phyloP scores from a whole-genome alignment of 352 stramenopile genomes.

The Phytophthora litchii region DNA sequence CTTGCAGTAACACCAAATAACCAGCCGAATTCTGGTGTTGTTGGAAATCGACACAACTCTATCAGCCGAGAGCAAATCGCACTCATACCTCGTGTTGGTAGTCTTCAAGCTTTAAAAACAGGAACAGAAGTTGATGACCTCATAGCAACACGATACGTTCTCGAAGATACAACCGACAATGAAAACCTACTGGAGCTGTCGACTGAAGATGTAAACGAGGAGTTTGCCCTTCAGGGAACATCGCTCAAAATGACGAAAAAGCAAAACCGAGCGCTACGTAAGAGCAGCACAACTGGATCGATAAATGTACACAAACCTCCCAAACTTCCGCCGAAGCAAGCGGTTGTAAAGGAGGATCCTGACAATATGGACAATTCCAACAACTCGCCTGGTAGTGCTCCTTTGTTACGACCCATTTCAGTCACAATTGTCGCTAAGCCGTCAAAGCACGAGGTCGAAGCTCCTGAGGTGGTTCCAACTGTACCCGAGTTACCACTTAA shows the following conservation, averaged over 20 bases:
- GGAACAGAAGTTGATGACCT: neutral
- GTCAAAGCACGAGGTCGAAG: constrained; percentile 7
- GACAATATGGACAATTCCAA: neutral
- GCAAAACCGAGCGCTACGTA: neutral
- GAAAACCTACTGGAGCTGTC: neutral
- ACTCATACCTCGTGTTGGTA: constrained; percentile 1
- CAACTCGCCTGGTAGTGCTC: neutral
- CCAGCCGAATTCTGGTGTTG: neutral
- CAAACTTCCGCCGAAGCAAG: neutral
- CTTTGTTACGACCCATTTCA: constrained; percentile 16
- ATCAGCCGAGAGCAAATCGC: neutral
- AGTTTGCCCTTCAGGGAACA: constrained; percentile 22
- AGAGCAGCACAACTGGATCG: neutral
- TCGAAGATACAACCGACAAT: neutral
- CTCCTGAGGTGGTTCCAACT: neutral
- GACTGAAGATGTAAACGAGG: neutral
- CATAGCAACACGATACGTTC: neutral
- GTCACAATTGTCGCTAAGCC: constrained; percentile 25
- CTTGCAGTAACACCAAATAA: constrained; percentile 16
- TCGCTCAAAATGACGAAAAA: constrained; percentile 19
- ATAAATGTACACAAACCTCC: neutral
- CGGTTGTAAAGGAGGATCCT: neutral
- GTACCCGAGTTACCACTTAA: neutral
- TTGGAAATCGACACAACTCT: neutral
- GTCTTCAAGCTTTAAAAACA: neutral